Evolutionary conservation across 805 yeast genomes (phyloP).

Genomic region (Wickerhamomyces subpelliculosus): DNA sequence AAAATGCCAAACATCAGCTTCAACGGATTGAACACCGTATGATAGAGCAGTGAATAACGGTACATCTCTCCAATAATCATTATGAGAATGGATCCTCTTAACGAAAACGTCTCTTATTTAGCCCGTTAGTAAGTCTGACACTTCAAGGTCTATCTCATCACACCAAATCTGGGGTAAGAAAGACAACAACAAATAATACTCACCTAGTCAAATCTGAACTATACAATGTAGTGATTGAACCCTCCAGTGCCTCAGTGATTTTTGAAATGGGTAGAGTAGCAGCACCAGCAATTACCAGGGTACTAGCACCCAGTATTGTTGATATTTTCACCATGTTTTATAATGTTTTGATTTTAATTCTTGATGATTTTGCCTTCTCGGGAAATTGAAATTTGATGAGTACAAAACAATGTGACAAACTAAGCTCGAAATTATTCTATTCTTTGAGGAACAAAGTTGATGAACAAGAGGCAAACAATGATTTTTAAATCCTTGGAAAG

Average conservation of each 20-base stretch:
- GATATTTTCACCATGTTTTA: too few relatives aligned
- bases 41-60: constrained; percentile 54
- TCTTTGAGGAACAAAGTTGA: too few relatives aligned
- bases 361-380: too few relatives aligned
- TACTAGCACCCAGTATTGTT: too few relatives aligned
- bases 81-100: constrained; percentile 55
- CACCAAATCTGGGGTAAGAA: constrained; percentile 6
- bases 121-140: constrained; percentile 13
- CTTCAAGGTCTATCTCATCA: constrained; percentile 1
- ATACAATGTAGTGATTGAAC: constrained; percentile 1
- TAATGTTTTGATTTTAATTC: too few relatives aligned
- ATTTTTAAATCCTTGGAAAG: too few relatives aligned
- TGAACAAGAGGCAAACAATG: too few relatives aligned
- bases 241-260: constrained; percentile 9
- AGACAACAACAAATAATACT: neutral
- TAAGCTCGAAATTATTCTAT: too few relatives aligned
- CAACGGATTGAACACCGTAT: constrained; percentile 52
- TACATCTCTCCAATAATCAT: constrained; percentile 60
- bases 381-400: too few relatives aligned
- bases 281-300: too few relatives aligned
- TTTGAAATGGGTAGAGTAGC: constrained; percentile 7
- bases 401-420: too few relatives aligned
- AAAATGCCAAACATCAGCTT: constrained; percentile 57
- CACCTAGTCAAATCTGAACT: neutral
- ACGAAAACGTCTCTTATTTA: constrained; percentile 19